Base-by-base conservation (phyloP, 495 filamentous ascomycete genomes). In the Penicillium riverlandense region DNA sequence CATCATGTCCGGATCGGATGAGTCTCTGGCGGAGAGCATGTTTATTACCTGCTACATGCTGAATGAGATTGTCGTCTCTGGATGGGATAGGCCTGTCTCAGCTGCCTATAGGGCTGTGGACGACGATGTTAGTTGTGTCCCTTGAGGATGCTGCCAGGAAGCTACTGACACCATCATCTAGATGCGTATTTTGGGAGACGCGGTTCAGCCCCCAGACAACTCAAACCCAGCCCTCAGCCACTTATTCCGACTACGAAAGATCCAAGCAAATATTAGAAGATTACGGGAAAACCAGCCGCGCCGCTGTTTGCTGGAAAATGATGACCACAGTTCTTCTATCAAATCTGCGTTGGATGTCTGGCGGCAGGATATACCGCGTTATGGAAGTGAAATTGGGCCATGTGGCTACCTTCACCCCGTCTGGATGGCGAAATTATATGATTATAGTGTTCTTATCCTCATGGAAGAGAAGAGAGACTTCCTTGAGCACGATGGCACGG, bases 1-100 rank as follows among this genome's bases (percentile, higher is more conserved):
- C 8, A 29, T 35, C 10, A 42, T 36, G 16, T 40, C 44, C 3
- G 34, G 40, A 10, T 40, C 50, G 29, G 54, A 48, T 11, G 54
- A 56, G n/a, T 35, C 37, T 9, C 44, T 56, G 28, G 53, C 54
- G 0, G 61, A 65, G 49, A 55, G 54, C 6, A 52, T 62, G 50
- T 65, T 65, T 8, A 65, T 65, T 37, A 55, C 59, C 12, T 62
- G 59, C 37, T 65, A 58, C 38, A 65, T 65, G 61, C 45, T 65
- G 37, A 65, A 65, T 35, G 61, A 62, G 29, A 51, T 65, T 12
- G 54, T 62, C 34, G 48, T 59, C 5, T 65, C 54, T 10, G 61
- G 61, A 7, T 65, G 61, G 61, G 57, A 62, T 31, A 42, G 59
- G 15, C 61, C 61, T 0, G 57, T 58, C 8, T 62, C 59, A 11